A percentile compares a stretch with the other conserved stretches of the same genome.
phyloP scores from a whole-genome alignment of 805 yeast genomes.

The Nakazawaea holstii region DNA sequence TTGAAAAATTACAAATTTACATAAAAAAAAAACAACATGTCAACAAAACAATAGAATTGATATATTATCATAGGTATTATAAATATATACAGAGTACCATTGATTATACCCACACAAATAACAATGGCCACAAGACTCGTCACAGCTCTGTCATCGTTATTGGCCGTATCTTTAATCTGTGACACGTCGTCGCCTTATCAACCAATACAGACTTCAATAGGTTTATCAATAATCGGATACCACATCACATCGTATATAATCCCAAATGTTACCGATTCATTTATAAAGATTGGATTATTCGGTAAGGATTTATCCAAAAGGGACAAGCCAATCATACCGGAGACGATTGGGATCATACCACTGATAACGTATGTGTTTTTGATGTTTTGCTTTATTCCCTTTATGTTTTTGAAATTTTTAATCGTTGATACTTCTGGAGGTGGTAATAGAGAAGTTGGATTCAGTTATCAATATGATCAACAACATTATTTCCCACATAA shows the following conservation, averaged over 20 bases:
- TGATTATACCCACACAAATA: no score
- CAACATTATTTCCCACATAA: constrained; percentile 62
- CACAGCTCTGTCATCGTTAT: constrained; percentile 4
- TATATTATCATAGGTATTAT: neutral
- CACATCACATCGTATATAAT: constrained; percentile 53
- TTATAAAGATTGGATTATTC: constrained; percentile 71
- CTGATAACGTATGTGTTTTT: constrained; percentile 76
- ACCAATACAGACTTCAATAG: constrained; percentile 57
- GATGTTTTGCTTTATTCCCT: constrained; percentile 84
- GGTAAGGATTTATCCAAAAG: constrained; percentile 81
- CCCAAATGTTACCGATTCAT: constrained; percentile 62
- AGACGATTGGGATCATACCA: constrained; percentile 86
- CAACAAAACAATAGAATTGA: neutral
- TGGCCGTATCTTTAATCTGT: constrained; percentile 15
- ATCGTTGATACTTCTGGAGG: constrained; percentile 56
- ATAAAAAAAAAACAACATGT: neutral
- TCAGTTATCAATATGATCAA: neutral
- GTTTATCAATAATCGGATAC: constrained; percentile 66
- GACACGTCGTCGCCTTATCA: constrained; percentile 18
- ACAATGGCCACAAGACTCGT: neutral
- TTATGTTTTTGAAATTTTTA: constrained; percentile 72
- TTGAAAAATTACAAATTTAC: no score
- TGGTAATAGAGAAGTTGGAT: constrained; percentile 44
- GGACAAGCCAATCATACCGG: constrained; percentile 77
- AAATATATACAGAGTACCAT: no score